Evolutionary conservation across 1,284 basidiomycete genomes (phyloP), one percentile per base, ranked within the genome.

Genomic region (Stygiomarasmius scandens): DNA sequence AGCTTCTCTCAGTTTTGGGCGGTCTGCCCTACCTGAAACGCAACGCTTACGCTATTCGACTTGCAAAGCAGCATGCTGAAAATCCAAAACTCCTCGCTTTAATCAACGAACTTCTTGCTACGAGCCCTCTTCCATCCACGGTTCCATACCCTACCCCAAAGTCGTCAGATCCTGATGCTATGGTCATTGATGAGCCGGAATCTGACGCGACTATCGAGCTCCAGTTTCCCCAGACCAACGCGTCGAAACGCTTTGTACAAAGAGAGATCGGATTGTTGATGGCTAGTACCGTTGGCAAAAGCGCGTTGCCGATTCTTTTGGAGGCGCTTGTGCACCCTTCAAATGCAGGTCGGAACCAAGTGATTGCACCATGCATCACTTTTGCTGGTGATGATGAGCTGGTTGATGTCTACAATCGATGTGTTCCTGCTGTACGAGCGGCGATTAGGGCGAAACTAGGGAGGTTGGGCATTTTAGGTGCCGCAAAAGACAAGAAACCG

Each of bases 181-280:
- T 41, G 38, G n/a, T 41, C n/a, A 19, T n/a, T n/a, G 38, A 41
- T n/a, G 38, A 41, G 38, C 16, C 38, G 34, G 52, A 60, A 36
- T 22, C 38, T 34, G 11, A 11, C 1, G 49, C 27, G 10, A 55
- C 48, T 36, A 56, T 62, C 45, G 56, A 60, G 14, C 56, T 62
- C 43, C 53, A 55, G 51, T 62, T 62, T 49, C 51, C 61, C 10
- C 61, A 62, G 52, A 60, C 55, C 29, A 62, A 55, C n/a, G 61
- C 61, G 8, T 62, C 61, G 20, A 62, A 62, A 50, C 56, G 55
- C 27, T 62, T 62, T 45, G 53, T 60, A 34, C 58, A 62, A 49
- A 55, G 61, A 34, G 58, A 62, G 43, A 22, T 62, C 20, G 61
- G 52, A 34, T 44, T 62, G 47, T 24, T 54, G 43, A 62, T 62